A percentile compares a stretch with the other conserved stretches of the same genome.
phyloP scores from a whole-genome alignment of 2,329 filamentous ascomycete genomes.

The Clarireedia sp. region DNA sequence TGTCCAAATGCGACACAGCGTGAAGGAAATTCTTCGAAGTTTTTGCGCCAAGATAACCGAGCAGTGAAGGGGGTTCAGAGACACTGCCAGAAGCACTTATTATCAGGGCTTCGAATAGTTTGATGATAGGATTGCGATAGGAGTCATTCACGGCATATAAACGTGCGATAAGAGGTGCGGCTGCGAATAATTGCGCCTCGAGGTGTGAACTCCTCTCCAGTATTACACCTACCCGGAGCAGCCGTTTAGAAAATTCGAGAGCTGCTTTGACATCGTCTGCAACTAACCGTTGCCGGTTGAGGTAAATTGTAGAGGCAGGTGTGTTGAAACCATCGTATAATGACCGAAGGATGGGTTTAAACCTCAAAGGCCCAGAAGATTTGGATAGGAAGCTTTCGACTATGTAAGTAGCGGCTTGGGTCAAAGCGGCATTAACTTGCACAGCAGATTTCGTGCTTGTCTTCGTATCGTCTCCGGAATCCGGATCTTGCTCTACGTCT shows the following conservation, averaged over 20 bases:
- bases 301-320: slow-evolving; percentile 53
- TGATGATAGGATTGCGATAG: slow-evolving; percentile 58
- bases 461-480: background rate
- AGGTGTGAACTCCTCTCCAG: slow-evolving; percentile 57
- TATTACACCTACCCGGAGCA: slow-evolving; percentile 63
- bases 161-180: slow-evolving; percentile 66
- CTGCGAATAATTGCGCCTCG: slow-evolving; percentile 74
- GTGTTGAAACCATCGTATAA: slow-evolving; percentile 55
- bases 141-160: slow-evolving; percentile 62
- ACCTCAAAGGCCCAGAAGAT: slow-evolving; percentile 60
- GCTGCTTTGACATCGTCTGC: slow-evolving; percentile 56
- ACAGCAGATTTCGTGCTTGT: background rate
- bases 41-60: slow-evolving; percentile 78
- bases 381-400: slow-evolving; percentile 68
- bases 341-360: slow-evolving; percentile 68
- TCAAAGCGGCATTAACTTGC: slow-evolving; percentile 39
- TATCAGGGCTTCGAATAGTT: slow-evolving; percentile 66
- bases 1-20: slow-evolving; percentile 67
- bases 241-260: slow-evolving; percentile 56
- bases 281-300: slow-evolving; percentile 45
- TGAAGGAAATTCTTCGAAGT: slow-evolving; percentile 79
- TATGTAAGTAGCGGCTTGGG: slow-evolving; percentile 66
- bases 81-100: slow-evolving; percentile 56
- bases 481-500: background rate
- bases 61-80: slow-evolving; percentile 83